A percentile compares a stretch with the other conserved stretches of the same genome.
These are phyloP conservation scores for Vachellia collinsii DNA, from an alignment of 306 rosid genomes.

Conservation along the genomic window DNA sequence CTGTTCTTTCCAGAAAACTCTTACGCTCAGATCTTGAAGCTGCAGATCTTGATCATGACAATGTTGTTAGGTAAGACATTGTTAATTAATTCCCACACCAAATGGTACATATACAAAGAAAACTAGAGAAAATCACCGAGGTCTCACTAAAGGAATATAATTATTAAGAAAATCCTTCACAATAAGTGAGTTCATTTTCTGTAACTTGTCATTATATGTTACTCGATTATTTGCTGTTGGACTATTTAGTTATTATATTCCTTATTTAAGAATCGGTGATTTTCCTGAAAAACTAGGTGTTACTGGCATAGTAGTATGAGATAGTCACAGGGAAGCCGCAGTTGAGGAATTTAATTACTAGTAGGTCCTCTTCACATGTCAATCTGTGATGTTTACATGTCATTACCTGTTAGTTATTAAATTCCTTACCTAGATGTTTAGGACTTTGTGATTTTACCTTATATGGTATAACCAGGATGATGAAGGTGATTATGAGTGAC, in stretches of 20 bases:
- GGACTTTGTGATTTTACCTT: background rate
- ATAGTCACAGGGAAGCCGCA: background rate
- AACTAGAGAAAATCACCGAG: too few species aligned
- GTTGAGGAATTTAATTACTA: background rate
- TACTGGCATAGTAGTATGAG: too few species aligned
- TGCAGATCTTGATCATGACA: constrained; percentile 85
- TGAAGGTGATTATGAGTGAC: background rate
- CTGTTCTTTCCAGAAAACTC: constrained; percentile 61
- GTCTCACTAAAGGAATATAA: too few species aligned
- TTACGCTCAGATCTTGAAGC: constrained; percentile 71
- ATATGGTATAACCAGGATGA: background rate
- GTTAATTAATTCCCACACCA: background rate
- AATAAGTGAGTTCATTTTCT: too few species aligned
- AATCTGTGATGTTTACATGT: background rate
- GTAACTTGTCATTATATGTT: too few species aligned
- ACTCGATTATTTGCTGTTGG: too few species aligned
- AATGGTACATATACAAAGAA: too few species aligned
- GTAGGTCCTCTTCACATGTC: background rate
- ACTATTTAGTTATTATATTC: too few species aligned
- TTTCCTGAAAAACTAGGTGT: too few species aligned
- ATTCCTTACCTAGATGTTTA: background rate
- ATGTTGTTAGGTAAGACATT: constrained; percentile 57
- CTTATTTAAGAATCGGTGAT: too few species aligned
- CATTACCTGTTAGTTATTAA: background rate
- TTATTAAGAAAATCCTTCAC: too few species aligned